Percentiles rank a stretch among this genome's conserved stretches.
phyloP scores from a whole-genome alignment of 495 filamentous ascomycete species.

The Friedmanniomyces simplex region DNA sequence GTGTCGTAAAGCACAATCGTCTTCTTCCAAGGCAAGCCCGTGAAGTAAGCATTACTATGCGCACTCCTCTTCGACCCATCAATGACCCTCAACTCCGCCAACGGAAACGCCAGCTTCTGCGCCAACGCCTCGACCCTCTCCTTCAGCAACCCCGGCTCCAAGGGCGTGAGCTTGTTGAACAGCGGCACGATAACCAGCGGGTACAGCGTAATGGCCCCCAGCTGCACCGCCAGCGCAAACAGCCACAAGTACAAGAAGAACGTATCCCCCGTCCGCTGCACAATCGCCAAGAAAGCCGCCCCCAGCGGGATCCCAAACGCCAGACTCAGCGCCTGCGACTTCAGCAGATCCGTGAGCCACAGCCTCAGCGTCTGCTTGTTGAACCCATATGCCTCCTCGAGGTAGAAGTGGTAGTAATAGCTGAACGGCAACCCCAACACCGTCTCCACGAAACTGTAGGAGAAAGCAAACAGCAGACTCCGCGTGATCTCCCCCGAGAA shows the following conservation, averaged over 20 bases:
- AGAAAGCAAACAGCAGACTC: conserved; percentile 82
- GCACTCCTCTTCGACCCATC: conserved; percentile 95
- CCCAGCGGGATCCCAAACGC: conserved; percentile 77
- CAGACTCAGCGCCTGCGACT: conserved; percentile 72
- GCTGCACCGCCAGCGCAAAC: conserved; percentile 75
- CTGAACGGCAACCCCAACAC: conserved; percentile 66
- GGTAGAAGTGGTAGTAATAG: conserved; percentile 87
- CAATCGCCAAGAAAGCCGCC: conserved; percentile 77
- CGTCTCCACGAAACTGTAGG: conserved; percentile 71
- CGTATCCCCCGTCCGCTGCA: conserved; percentile 77
- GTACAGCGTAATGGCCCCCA: conserved; percentile 92
- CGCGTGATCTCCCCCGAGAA: conserved; percentile 73
- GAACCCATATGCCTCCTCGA: conserved; percentile 96
- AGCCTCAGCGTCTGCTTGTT: conserved; percentile 91
- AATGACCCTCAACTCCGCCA: conserved; percentile 85
- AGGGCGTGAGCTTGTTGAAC: conserved; percentile 96
- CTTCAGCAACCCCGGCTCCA: conserved; percentile 78
- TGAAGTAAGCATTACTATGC: conserved; percentile 98
- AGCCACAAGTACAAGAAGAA: conserved; percentile 99
- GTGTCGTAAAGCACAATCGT: conserved; percentile 99
- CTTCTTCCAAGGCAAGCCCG: conserved; percentile 97
- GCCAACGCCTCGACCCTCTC: conserved; percentile 78
- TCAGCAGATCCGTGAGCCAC: conserved; percentile 85
- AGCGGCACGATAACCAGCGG: conserved; percentile 87
- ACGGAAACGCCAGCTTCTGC: conserved; percentile 74